Percentiles rank a stretch among this genome's conserved stretches.
These are phyloP conservation scores for Hsuehochloa calcarea DNA, from an alignment of 176 grass and related monocot species.

Conservation along the genomic window DNA sequence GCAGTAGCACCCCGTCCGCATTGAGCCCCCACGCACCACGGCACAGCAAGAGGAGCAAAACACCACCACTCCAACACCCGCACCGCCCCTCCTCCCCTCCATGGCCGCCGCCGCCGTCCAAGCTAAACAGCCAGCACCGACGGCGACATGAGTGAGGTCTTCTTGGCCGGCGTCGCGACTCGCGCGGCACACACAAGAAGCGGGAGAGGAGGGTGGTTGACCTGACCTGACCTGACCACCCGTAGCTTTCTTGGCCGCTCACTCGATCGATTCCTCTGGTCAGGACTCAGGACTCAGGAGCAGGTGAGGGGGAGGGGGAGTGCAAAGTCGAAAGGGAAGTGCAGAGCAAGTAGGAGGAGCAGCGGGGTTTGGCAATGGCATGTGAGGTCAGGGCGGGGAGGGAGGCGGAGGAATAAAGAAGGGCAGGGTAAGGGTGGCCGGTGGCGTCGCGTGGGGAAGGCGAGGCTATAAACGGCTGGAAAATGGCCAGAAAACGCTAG, in stretches of 20 bases:
- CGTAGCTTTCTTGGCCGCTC: neutral
- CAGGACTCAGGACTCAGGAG: neutral
- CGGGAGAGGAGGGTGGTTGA: neutral
- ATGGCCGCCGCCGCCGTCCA: neutral
- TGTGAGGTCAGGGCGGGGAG: neutral
- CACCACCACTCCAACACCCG: neutral
- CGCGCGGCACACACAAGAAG: neutral
- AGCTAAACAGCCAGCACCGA: neutral
- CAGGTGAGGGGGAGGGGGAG: neutral
- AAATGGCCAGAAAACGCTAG: neutral
- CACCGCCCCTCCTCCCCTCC: neutral
- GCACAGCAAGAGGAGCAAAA: slow-evolving; percentile 10
- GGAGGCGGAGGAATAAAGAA: slow-evolving; percentile 40
- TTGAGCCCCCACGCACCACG: slow-evolving; percentile 33
- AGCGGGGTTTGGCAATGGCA: slow-evolving; percentile 52
- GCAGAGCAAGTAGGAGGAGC: neutral
- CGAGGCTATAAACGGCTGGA: neutral
- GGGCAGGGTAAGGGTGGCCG: neutral
- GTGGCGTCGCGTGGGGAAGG: neutral
- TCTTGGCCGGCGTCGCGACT: neutral
- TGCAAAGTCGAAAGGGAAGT: neutral
- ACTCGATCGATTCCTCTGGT: neutral
- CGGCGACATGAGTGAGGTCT: neutral
- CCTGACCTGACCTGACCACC: slow-evolving; percentile 1
- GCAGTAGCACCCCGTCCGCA: slow-evolving; percentile 64